Percentiles rank a stretch among this genome's conserved stretches.
Conservation (phyloP, 768 basidiomycete genomes). For the Russula compacta region DNA sequence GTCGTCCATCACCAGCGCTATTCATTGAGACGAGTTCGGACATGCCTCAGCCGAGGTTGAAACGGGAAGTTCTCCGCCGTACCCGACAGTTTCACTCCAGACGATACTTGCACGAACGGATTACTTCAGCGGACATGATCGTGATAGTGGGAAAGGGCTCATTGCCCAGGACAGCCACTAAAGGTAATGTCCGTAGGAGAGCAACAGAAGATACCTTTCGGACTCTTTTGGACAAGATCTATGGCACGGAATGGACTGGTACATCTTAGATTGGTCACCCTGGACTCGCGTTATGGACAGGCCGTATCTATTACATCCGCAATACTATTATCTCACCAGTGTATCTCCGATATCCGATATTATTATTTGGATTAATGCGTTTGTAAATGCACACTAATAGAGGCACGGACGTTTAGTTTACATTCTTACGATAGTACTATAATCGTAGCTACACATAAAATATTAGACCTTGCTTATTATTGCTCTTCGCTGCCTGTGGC, state of each 20-base stretch:
- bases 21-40: slow-evolving; percentile 54
- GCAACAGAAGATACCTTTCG: slow-evolving; percentile 65
- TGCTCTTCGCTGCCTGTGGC: background rate
- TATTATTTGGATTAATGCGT: slow-evolving; percentile 6
- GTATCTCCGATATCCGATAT: background rate
- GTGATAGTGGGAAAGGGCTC: slow-evolving; percentile 56
- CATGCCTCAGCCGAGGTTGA: slow-evolving; percentile 48
- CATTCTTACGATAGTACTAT: slow-evolving; percentile 7
- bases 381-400: background rate
- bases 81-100: slow-evolving; percentile 65
- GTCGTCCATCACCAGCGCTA: slow-evolving; percentile 66
- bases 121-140: slow-evolving; percentile 54
- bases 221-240: slow-evolving; percentile 49
- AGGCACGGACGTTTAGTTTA: background rate
- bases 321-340: background rate
- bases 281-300: background rate
- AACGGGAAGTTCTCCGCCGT: slow-evolving; percentile 63
- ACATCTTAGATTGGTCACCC: background rate
- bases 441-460: background rate
- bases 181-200: slow-evolving; percentile 71
- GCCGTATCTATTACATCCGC: background rate
- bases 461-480: background rate
- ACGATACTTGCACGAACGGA: slow-evolving; percentile 72
- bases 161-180: slow-evolving; percentile 69
- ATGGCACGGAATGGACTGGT: slow-evolving; percentile 24